Conservation (phyloP, 768 basidiomycete species). For the Boletellus emodensis region DNA sequence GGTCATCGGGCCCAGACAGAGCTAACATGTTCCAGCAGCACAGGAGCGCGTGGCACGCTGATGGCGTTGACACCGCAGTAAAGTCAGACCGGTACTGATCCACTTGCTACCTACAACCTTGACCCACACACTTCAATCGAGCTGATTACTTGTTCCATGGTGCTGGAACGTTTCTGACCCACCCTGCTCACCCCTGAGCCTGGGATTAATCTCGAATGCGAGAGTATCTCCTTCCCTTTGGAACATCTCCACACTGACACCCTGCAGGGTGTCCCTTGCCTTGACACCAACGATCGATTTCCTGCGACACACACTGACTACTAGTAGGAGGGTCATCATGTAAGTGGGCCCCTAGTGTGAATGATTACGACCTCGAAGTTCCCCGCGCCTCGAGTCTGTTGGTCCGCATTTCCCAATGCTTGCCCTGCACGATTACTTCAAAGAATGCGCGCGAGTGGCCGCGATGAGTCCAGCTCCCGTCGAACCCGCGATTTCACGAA, state of each 20-base stretch:
- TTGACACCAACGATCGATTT: slow-evolving; percentile 7
- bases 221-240: slow-evolving; percentile 15
- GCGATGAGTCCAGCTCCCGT: too few species aligned
- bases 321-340: too few species aligned
- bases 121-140: slow-evolving; percentile 14
- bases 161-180: slow-evolving; percentile 25
- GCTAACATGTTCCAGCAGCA: background rate
- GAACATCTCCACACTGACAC: slow-evolving; percentile 8
- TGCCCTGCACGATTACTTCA: too few species aligned
- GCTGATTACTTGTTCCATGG: slow-evolving; percentile 11
- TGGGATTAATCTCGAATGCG: slow-evolving; percentile 23
- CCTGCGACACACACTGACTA: background rate
- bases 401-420: too few species aligned
- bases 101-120: slow-evolving; percentile 3
- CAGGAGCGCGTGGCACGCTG: background rate
- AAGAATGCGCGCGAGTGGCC: too few species aligned
- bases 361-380: too few species aligned
- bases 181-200: slow-evolving; percentile 23
- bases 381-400: too few species aligned
- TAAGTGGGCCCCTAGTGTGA: too few species aligned
- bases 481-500: slow-evolving; percentile 5
- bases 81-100: slow-evolving; percentile 7
- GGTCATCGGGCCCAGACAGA: background rate
- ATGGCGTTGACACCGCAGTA: background rate
- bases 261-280: slow-evolving; percentile 10